Base-by-base conservation (phyloP, 2,329 filamentous ascomycete genomes). In the Apiospora rasikravindrae region DNA sequence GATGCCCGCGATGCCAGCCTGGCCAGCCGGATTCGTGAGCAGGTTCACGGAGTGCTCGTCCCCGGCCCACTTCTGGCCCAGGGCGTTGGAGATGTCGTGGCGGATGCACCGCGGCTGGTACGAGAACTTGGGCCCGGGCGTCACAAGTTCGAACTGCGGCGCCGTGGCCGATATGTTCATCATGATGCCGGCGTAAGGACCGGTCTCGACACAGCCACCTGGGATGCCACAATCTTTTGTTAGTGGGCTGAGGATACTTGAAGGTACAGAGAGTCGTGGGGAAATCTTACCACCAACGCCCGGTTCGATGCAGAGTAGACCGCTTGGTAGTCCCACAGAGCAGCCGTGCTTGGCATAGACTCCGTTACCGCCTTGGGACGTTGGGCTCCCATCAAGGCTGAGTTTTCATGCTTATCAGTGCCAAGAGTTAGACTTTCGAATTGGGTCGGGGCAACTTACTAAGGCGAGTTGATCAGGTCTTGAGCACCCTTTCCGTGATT, bases 131-230 rank as follows among this genome's bases (percentile, higher is more conserved):
- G 64, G n/a, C 69, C 75, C 66, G 1, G 80, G 80, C 51, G 75
- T 72, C 44, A 74, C 37, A 37, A 45, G 26, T 13, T 67, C 64
- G 11, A 22, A 40, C 78, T 79, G 10, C 78, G 51, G 37, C 6
- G 29, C 69, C 4, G 70, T 78, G 10, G 79, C 77, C 74, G 40
- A 77, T 70, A 47, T 77, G 76, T 69, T 78, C 77, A 19, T 77
- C 57, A 67, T 69, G 4, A 79, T 77, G 8, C 71, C 72, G 1
- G 78, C 72, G 33, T 76, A 80, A n/a, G 71, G 69, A 4, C 81
- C 82, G 61, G 83, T 81, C 29, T 81, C 81, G 26, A 81, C 81
- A 69, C 83, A 83, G 1, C 81, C 81, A 22, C 72, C 73, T 16
- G 69, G 69, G 66, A 16, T 64, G 51, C 13, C 47, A 47, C 19